Evolutionary conservation across 306 rosid genomes (phyloP), one percentile per base, ranked within the genome.

Genomic region (Chamaecrista fasciculata): DNA sequence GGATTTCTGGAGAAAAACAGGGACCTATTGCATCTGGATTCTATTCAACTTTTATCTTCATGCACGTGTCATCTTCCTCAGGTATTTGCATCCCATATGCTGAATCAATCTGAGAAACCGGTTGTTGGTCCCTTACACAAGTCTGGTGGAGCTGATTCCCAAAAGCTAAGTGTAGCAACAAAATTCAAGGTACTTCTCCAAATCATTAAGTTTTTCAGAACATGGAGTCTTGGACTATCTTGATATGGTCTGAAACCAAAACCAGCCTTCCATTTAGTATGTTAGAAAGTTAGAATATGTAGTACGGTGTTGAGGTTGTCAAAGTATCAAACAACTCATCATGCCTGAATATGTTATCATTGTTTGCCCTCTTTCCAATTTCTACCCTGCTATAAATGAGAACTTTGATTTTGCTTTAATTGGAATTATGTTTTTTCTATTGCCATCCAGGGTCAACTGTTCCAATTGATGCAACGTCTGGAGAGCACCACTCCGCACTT

Each of bases 1-100:
- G 95, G 95, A 68, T 95, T 95, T 87, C 79, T 95, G 83, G 99
- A 95, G 71, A 95, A 95, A 88, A 95, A 95, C 77, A 87, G 99
- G 78, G 99, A 95, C 81, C 87, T 91, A 36, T 74, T 95, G 74
- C 96, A 95, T 74, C 78, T 91, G 80, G 95, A 95, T 80, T 87
- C 97, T 70, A 95, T 95, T 82, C 87, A 89, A 75, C 99, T 95
- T 70, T 79, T 95, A 69, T 95, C 97, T 49, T 91, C 99, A 51
- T 85, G 99, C 85, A 85, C 88, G 31, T 89, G 89, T 77, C 91
- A 84, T 66, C 96, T 95, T 83, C 96, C 97, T 81, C 90, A 73
- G 81, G 75, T 77, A 65, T 95, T 95, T 89, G 99, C 95, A 62
- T 85, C 96, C 63, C 78, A 72, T 46, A 79, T 95, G 99, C 91